These are phyloP conservation scores for Acanthochlamys bracteata DNA, from an alignment of 106 monocot species.

Conservation along the genomic window DNA sequence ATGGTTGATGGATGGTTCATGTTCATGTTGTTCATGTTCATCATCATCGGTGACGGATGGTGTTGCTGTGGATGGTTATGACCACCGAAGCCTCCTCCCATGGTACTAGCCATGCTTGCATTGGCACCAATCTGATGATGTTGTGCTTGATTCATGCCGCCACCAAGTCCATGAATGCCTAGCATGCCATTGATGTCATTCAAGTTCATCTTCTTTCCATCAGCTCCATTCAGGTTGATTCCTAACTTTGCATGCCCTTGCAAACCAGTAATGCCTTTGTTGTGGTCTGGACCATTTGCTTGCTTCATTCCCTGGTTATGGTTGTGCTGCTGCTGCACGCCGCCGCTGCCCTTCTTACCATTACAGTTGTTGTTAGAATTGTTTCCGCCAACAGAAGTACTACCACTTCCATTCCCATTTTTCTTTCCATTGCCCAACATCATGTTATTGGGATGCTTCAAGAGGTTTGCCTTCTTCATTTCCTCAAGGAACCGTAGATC, in stretches of 20 bases:
- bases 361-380: not conserved
- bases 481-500: conserved; percentile 25
- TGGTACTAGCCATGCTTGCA: not conserved
- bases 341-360: conserved; percentile 10
- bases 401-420: conserved; percentile 9
- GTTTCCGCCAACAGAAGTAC: not conserved
- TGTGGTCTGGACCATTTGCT: conserved; percentile 13
- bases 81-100: not conserved
- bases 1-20: conserved; percentile 25
- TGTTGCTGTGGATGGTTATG: conserved; percentile 14
- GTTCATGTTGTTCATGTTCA: conserved; percentile 12
- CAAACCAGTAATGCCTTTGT: not conserved
- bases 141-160: conserved; percentile 1
- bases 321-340: conserved; percentile 17
- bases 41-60: conserved; percentile 29
- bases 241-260: not conserved
- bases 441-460: conserved; percentile 19
- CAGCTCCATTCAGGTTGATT: not conserved
- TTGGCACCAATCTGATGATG: conserved; percentile 8
- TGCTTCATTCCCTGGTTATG: conserved; percentile 24
- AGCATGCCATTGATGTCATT: conserved; percentile 36
- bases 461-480: conserved; percentile 35
- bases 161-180: conserved; percentile 21
- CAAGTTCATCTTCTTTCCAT: conserved; percentile 4
- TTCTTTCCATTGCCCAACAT: conserved; percentile 3